A percentile compares a stretch with the other conserved stretches of the same genome.
Evolutionary conservation across 257 asterid species (phyloP).

Genomic region (Solanum microdontum): DNA sequence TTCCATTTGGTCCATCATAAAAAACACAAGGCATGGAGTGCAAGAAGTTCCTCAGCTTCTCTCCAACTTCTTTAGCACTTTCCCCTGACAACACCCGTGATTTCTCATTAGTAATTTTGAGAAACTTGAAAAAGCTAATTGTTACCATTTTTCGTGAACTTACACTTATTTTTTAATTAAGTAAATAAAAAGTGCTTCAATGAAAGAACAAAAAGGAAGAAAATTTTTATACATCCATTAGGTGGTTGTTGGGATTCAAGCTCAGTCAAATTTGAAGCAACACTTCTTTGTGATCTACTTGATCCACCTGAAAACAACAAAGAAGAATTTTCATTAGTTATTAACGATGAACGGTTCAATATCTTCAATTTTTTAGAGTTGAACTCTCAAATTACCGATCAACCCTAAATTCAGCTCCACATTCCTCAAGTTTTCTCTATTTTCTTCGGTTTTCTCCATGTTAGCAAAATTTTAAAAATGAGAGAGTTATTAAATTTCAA

Average conservation of each 20-base stretch:
- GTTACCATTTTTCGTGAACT: neutral
- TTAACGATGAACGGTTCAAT: slow-evolving; percentile 2
- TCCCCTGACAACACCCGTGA: neutral
- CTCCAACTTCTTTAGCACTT: neutral
- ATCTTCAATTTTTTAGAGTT: too few relatives aligned
- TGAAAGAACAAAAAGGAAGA: too few relatives aligned
- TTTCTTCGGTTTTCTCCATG: slow-evolving; percentile 28
- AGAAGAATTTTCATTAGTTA: slow-evolving; percentile 32
- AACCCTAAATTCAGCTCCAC: slow-evolving; percentile 45
- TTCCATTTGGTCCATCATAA: slow-evolving; percentile 33
- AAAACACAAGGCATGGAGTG: slow-evolving; percentile 47
- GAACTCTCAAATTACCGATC: too few relatives aligned
- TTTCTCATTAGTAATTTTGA: neutral
- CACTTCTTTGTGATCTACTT: slow-evolving; percentile 36
- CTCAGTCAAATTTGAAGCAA: slow-evolving; percentile 38
- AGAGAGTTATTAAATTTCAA: neutral
- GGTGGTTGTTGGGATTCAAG: slow-evolving; percentile 13
- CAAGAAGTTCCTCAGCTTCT: slow-evolving; percentile 16
- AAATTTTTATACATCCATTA: too few relatives aligned
- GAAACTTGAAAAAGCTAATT: too few relatives aligned
- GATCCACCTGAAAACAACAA: slow-evolving; percentile 27
- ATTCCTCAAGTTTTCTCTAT: neutral
- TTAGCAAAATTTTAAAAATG: neutral
- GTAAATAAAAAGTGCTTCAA: too few relatives aligned
- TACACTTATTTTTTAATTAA: neutral